These are phyloP conservation scores for Albizia julibrissin DNA, from an alignment of 306 rosid species.

Conservation along the genomic window DNA sequence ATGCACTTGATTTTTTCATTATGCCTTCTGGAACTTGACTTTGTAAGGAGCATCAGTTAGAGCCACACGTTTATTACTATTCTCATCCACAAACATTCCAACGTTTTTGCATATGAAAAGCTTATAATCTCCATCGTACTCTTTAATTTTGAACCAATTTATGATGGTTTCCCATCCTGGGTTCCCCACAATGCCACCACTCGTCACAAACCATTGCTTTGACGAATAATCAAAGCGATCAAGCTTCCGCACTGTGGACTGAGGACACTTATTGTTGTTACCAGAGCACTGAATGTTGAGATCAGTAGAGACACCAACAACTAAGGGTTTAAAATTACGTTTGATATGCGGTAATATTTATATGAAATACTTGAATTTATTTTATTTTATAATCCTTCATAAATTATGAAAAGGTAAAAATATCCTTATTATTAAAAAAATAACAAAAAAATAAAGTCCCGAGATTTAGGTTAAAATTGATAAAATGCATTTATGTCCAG, in stretches of 20 bases:
- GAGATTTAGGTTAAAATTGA: too few species aligned
- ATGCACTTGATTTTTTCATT: neutral
- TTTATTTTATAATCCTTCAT: too few species aligned
- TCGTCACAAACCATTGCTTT: conserved; percentile 49
- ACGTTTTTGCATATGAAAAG: conserved; percentile 44
- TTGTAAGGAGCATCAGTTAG: conserved; percentile 36
- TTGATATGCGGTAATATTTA: too few species aligned
- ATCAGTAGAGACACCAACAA: conserved; percentile 45
- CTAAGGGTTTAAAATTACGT: too few species aligned
- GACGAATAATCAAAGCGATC: conserved; percentile 34
- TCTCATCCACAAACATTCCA: conserved; percentile 33
- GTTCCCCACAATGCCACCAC: conserved; percentile 49
- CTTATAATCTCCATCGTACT: too few species aligned
- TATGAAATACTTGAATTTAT: too few species aligned
- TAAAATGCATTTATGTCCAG: too few species aligned
- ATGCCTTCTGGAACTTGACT: conserved; percentile 32
- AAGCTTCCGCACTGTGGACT: conserved; percentile 52
- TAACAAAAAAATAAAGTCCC: too few species aligned
- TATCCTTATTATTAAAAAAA: too few species aligned
- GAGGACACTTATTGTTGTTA: neutral
- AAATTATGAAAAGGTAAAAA: too few species aligned
- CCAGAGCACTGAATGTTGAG: conserved; percentile 44
- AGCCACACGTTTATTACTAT: conserved; percentile 34
- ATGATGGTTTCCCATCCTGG: neutral
- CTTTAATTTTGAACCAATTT: too few species aligned